Conservation (phyloP, 805 yeast species). For the Saccharomycopsis fodiens region DNA sequence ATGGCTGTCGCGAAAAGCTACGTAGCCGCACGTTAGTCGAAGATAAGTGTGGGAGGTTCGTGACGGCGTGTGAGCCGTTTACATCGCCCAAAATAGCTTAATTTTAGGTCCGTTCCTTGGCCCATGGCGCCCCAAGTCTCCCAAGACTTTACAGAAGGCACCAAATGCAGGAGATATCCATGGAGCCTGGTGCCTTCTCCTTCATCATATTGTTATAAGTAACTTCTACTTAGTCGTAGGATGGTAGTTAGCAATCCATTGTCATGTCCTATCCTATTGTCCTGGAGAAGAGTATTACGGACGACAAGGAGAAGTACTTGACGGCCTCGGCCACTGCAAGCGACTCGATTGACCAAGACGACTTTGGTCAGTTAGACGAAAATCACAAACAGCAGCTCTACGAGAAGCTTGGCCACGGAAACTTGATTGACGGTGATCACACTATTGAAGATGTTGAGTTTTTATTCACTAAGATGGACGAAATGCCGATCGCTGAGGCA, state of each 20-base stretch:
- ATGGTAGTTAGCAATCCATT: background rate
- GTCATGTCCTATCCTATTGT: background rate
- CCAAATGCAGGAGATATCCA: too few relatives aligned
- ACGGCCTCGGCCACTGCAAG: background rate
- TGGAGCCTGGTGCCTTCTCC: too few relatives aligned
- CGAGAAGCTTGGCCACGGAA: constrained; percentile 22
- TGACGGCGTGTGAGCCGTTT: too few relatives aligned
- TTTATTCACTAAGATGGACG: constrained; percentile 34
- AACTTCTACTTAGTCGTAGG: background rate
- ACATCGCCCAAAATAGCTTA: too few relatives aligned
- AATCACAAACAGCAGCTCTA: constrained; percentile 24
- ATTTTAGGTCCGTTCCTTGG: too few relatives aligned
- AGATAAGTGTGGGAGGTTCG: too few relatives aligned
- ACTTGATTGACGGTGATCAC: constrained; percentile 10
- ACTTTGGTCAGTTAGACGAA: constrained; percentile 22
- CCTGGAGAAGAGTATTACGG: background rate
- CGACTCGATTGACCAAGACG: constrained; percentile 2
- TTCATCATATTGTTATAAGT: background rate
- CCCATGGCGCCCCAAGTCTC: too few relatives aligned
- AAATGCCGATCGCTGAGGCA: constrained; percentile 32
- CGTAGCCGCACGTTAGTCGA: too few relatives aligned
- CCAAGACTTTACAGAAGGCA: too few relatives aligned
- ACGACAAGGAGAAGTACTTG: background rate
- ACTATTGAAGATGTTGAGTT: constrained; percentile 16
- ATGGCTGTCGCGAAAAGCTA: too few relatives aligned